Evolutionary conservation across 805 yeast species (phyloP).

Genomic region (Saccharomycopsis lassenensis): DNA sequence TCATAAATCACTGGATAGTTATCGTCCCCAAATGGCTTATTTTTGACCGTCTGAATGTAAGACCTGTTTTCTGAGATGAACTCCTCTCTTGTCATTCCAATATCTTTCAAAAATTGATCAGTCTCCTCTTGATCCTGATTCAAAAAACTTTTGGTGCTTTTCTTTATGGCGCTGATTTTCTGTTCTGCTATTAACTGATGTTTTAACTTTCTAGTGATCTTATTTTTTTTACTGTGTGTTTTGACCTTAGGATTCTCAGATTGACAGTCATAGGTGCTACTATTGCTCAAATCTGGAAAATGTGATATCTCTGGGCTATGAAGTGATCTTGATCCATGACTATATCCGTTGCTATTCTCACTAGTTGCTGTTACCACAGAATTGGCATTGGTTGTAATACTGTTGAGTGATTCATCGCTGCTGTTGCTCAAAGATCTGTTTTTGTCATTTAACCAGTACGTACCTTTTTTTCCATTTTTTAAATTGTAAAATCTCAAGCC

Average conservation of each 20-base stretch:
- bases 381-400: too few relatives aligned
- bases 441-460: conserved; percentile 59
- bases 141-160: conserved; percentile 10
- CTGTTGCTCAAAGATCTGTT: neutral
- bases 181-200: conserved; percentile 14
- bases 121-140: conserved; percentile 5
- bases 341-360: too few relatives aligned
- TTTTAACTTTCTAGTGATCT: conserved; percentile 7
- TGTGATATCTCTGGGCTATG: too few relatives aligned
- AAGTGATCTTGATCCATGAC: too few relatives aligned
- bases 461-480: conserved; percentile 56
- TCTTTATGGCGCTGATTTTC: conserved; percentile 12
- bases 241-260: too few relatives aligned
- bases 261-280: too few relatives aligned
- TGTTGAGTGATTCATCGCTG: too few relatives aligned
- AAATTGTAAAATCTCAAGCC: conserved; percentile 61
- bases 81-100: conserved; percentile 21
- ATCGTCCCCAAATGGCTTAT: conserved; percentile 28
- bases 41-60: conserved; percentile 26
- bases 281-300: too few relatives aligned
- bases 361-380: too few relatives aligned
- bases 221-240: too few relatives aligned
- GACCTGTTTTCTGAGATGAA: conserved; percentile 27
- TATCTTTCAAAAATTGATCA: neutral
- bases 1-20: conserved; percentile 33